Conservation (phyloP, 1,139 yeast genomes). For the Magnusiomyces fungicola region DNA sequence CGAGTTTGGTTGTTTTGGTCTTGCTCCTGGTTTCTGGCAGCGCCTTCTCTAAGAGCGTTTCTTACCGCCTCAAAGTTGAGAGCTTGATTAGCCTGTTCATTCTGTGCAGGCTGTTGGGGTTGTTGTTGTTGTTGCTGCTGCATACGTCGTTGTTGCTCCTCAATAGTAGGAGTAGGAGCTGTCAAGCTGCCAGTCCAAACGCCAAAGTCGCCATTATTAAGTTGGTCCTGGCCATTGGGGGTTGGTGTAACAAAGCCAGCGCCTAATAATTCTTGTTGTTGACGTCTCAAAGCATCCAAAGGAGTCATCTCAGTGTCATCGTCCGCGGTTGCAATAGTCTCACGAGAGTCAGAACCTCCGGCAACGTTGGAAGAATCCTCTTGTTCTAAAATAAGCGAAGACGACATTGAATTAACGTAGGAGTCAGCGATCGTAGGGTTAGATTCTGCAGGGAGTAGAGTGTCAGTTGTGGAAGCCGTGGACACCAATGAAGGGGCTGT, state of each 20-base stretch:
- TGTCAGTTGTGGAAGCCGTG: not conserved
- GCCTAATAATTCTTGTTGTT: not conserved
- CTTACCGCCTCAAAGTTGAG: no score
- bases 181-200: not conserved
- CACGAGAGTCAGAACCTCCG: no score
- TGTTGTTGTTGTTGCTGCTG: not conserved
- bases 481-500: not conserved
- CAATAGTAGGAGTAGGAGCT: conserved; percentile 3
- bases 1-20: conserved; percentile 2
- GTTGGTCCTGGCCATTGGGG: no score
- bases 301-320: conserved; percentile 4
- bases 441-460: not conserved
- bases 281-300: not conserved
- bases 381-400: not conserved
- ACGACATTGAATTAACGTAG: not conserved
- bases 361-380: conserved; percentile 4
- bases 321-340: conserved; percentile 8
- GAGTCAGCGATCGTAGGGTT: not conserved
- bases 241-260: no score
- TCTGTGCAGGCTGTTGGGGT: conserved; percentile 7
- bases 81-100: no score
- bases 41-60: no score
- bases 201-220: not conserved
- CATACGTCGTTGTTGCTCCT: not conserved
- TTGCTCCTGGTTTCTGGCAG: no score